Base-by-base conservation (phyloP, 169 alveolate species). In the Eimeria zaria region DNA sequence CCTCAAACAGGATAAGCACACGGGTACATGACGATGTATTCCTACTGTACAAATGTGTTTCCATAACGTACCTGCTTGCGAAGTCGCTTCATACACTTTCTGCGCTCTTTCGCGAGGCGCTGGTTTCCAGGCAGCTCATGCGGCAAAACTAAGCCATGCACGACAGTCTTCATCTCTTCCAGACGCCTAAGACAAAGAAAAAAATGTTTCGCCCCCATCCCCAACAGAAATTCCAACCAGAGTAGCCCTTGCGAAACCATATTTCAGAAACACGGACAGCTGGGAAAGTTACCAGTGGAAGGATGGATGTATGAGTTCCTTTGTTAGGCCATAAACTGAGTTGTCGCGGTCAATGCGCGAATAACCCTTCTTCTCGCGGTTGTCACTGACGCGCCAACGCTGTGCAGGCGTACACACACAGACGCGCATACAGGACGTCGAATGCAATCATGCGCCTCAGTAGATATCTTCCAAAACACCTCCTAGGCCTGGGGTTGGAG, bases 291-390 rank as follows among this genome's bases (percentile, higher is more conserved):
- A 96, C 98, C 98, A 97, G 80, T 97, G 98, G 78, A 97, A 97
- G 30, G 97, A 96, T 30, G 98, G 98, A 64, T 97, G 98, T 36
- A 96, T 95, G 51, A 97, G 97, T 53, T 97, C 98, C 64, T 97
- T 97, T 30, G 98, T 96, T 14, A 97, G 93, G 44, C 97, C 97
- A 80, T 97, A 97, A 30, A 96, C 96, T 27, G 98, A 97, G 89
- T 97, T 97, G 93, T 97, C 98, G 33, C 97, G 91, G 88, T 96
- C 98, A 48, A 97, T 92, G 74, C 95, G 95, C 76, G 98, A 97
- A 62, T 96, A 97, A 27, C 98, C 98, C 71, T 97, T 97, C 71
- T 96, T 95, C 74, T 97, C 97, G 24, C 98, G 88, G 89, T 96
- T 95, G 67, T 96, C 96, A 36, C 97, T 95, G 80, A 90, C 89